Evolutionary conservation across 2,329 filamentous ascomycete species (phyloP), one percentile per base, ranked within the genome.

Genomic region (Onygenales sp.): DNA sequence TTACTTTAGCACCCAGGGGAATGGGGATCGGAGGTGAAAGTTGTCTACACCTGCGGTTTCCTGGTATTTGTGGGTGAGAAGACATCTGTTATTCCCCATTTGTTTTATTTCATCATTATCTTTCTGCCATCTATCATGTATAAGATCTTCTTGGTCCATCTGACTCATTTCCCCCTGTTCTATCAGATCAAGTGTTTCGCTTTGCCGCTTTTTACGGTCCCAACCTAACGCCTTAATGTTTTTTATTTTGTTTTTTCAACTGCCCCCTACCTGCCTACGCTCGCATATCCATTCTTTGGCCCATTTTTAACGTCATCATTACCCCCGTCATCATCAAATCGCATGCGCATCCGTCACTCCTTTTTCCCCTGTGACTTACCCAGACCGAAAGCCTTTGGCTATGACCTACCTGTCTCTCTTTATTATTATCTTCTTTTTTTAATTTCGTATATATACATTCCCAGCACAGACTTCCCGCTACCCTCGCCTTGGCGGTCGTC

Each of bases 1-100:
- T 60, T 84, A 80, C 67, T 82, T 83, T 62, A 72, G 68, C 55
- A 47, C 47, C 17, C 34, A 31, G n/a, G 17, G 39, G 13, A 36
- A 36, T 21, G 39, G 43, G 11, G 21, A 14, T 11, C 14, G 49
- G n/a, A 32, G 49, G 21, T 37, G 49, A 36, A 50, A 3, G 21
- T 27, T 27, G 21, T 27, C 21, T 27, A 27, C 21, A 27, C 21
- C 21, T 27, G 4, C 21, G 21, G 21, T 27, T 27, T 27, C 21
- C 21, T 4, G 21, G 21, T 27, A 27, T 27, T 4, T 27, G 21
- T 27, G 21, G 21, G 21, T 27, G 21, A 27, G 21, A 27, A 3
- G 4, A 27, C 21, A 27, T 27, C 21, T 17, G 6, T 17, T 34
- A 5, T 37, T 27, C 13, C 37, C 27, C 21, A 21, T 5, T 9